These are phyloP conservation scores for Omphalotus olearius DNA, from an alignment of 1,284 basidiomycete species.

Conservation along the genomic window DNA sequence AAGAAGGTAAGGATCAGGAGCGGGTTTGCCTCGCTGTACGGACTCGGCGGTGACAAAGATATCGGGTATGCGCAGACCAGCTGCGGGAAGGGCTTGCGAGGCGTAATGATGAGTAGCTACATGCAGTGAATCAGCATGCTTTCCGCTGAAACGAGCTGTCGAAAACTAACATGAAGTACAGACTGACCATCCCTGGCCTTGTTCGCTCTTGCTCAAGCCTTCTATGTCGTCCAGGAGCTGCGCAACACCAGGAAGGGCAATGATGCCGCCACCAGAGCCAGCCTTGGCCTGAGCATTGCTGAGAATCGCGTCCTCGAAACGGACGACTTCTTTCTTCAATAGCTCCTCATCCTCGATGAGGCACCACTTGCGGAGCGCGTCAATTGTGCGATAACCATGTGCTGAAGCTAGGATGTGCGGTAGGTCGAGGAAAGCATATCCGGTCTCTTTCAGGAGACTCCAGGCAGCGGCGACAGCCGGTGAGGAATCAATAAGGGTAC, in stretches of 20 bases:
- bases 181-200: conserved; percentile 24
- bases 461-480: conserved; percentile 44
- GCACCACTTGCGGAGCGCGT: conserved; percentile 48
- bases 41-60: conserved; percentile 53
- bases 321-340: conserved; percentile 34
- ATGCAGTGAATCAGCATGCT: neutral
- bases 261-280: conserved; percentile 31
- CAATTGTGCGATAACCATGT: conserved; percentile 52
- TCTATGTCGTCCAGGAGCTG: conserved; percentile 27
- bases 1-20: conserved; percentile 58
- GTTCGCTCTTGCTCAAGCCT: conserved; percentile 7
- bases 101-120: conserved; percentile 33
- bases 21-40: conserved; percentile 48
- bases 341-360: conserved; percentile 44
- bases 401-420: conserved; percentile 37
- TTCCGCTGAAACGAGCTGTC: conserved; percentile 24
- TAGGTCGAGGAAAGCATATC: conserved; percentile 36
- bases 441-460: conserved; percentile 29
- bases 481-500: conserved; percentile 38
- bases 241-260: conserved; percentile 36
- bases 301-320: conserved; percentile 41
- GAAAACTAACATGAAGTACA: conserved; percentile 34
- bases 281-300: conserved; percentile 28
- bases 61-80: conserved; percentile 30
- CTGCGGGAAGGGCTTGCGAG: conserved; percentile 27